Conservation (phyloP, 169 alveolate species). For the Plasmodium berghei region DNA sequence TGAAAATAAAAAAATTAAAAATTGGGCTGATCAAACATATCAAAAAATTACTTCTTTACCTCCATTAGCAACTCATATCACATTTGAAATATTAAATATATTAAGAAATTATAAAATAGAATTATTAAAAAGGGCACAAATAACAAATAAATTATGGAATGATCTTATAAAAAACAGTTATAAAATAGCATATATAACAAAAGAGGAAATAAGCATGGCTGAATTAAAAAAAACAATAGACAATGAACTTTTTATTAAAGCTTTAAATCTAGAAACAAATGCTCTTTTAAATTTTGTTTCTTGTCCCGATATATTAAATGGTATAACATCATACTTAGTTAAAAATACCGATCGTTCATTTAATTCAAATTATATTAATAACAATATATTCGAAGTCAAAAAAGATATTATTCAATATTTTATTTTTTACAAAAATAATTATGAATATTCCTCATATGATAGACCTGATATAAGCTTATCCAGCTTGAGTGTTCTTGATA, state of each 20-base stretch:
- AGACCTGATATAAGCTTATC: constrained; percentile 72
- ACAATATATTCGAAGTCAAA: constrained; percentile 31
- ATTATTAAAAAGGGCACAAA: constrained; percentile 58
- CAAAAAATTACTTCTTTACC: constrained; percentile 45
- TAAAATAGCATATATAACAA: constrained; percentile 49
- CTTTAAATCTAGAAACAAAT: constrained; percentile 67
- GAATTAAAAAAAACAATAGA: constrained; percentile 64
- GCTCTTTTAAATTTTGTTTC: constrained; percentile 53
- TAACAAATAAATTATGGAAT: constrained; percentile 50
- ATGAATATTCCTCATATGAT: constrained; percentile 23
- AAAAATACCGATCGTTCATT: constrained; percentile 47
- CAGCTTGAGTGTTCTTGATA: constrained; percentile 49
- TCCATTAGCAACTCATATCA: constrained; percentile 71
- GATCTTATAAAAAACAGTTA: constrained; percentile 63
- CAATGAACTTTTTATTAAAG: constrained; percentile 56
- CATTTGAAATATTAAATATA: constrained; percentile 55
- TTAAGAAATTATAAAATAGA: constrained; percentile 67
- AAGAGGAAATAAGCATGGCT: constrained; percentile 54
- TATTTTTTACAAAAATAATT: constrained; percentile 51
- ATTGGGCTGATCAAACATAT: constrained; percentile 69
- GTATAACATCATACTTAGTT: constrained; percentile 67
- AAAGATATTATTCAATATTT: constrained; percentile 68
- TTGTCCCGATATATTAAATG: constrained; percentile 59
- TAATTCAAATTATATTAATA: constrained; percentile 29
- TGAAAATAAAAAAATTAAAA: constrained; percentile 15